Conservation (phyloP, 2,329 filamentous ascomycete species). For the Lasiodiplodia citricola region DNA sequence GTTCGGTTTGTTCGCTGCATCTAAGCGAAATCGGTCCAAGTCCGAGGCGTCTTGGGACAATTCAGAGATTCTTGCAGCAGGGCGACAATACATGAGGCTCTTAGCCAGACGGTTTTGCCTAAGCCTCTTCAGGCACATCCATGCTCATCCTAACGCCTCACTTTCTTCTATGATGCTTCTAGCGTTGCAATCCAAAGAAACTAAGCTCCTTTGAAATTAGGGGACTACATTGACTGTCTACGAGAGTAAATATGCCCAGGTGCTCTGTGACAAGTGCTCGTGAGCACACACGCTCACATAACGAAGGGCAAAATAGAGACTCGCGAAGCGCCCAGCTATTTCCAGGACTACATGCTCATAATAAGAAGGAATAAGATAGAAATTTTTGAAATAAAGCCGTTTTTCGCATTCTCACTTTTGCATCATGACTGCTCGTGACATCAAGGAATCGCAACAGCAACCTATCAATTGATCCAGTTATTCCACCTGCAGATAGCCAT, state of each 20-base stretch:
- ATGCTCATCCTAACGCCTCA: background rate
- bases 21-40: background rate
- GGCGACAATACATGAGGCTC: background rate
- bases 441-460: no score
- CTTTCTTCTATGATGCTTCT: background rate
- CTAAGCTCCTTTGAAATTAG: background rate
- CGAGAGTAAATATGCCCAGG: background rate
- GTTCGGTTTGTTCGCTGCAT: background rate
- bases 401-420: background rate
- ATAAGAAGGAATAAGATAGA: background rate
- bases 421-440: background rate
- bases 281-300: background rate
- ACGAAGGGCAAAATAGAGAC: background rate
- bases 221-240: background rate
- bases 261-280: background rate
- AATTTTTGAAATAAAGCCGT: background rate
- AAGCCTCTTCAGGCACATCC: background rate
- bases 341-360: background rate
- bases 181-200: background rate
- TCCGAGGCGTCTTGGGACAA: background rate
- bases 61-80: background rate
- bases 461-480: background rate
- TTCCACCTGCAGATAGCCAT: background rate
- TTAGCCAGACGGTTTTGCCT: no score
- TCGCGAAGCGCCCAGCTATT: background rate